phyloP scores from a whole-genome alignment of 352 stramenopile genomes.

The Pythium utonaiense region DNA sequence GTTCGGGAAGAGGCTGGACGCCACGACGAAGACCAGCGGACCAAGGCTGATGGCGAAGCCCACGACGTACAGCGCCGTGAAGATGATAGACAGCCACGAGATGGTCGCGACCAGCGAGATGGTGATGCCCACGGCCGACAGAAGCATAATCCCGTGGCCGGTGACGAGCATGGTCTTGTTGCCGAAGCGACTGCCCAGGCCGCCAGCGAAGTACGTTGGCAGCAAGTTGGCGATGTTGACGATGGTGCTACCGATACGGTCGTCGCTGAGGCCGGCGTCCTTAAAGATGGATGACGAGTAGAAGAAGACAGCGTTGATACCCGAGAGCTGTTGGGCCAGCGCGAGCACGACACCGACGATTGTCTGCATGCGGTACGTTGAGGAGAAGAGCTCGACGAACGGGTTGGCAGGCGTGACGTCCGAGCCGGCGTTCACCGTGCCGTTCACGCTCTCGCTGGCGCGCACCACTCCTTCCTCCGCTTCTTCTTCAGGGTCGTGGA shows the following conservation, averaged over 20 bases:
- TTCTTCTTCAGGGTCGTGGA: slow-evolving; percentile 22
- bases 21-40: slow-evolving; percentile 59
- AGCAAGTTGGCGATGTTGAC: slow-evolving; percentile 45
- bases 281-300: slow-evolving; percentile 48
- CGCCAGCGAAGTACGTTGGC: slow-evolving; percentile 28
- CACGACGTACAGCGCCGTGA: slow-evolving; percentile 55
- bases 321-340: slow-evolving; percentile 47
- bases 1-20: slow-evolving; percentile 55
- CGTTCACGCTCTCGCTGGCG: slow-evolving; percentile 13
- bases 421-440: slow-evolving; percentile 1
- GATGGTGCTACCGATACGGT: slow-evolving; percentile 38
- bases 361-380: slow-evolving; percentile 36
- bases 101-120: slow-evolving; percentile 39
- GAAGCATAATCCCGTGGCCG: slow-evolving; percentile 37
- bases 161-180: slow-evolving; percentile 52
- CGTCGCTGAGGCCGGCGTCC: slow-evolving; percentile 33
- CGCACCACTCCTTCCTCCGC: slow-evolving; percentile 11
- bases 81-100: slow-evolving; percentile 40
- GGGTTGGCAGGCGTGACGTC: slow-evolving; percentile 16
- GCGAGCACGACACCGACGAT: slow-evolving; percentile 39
- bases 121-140: slow-evolving; percentile 47
- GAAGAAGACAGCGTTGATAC: slow-evolving; percentile 56
- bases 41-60: slow-evolving; percentile 64
- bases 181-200: slow-evolving; percentile 40
- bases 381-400: slow-evolving; percentile 31